phyloP scores from a whole-genome alignment of 1,284 basidiomycete genomes.

The Stygiomarasmius scandens region DNA sequence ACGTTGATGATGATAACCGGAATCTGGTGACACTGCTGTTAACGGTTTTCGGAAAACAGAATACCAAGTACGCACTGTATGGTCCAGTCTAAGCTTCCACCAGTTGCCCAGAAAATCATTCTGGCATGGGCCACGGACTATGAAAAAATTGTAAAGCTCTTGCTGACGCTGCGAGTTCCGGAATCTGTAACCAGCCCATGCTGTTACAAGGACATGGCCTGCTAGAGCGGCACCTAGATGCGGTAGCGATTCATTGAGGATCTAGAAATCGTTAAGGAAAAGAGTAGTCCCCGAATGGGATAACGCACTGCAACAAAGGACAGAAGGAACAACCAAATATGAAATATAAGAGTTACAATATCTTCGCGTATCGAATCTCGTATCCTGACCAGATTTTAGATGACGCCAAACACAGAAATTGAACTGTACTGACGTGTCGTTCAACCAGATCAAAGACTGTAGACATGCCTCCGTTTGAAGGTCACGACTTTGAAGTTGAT shows the following conservation, averaged over 20 bases:
- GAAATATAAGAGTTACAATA: slow-evolving; percentile 41
- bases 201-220: slow-evolving; percentile 44
- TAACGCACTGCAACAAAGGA: slow-evolving; percentile 42
- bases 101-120: slow-evolving; percentile 41
- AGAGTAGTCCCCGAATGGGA: not conserved
- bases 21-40: slow-evolving; percentile 34
- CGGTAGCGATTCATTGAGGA: slow-evolving; percentile 51
- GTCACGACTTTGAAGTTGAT: slow-evolving; percentile 20
- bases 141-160: slow-evolving; percentile 32
- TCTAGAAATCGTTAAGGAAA: slow-evolving; percentile 28
- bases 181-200: slow-evolving; percentile 46
- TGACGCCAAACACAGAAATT: no score
- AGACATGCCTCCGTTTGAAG: slow-evolving; percentile 30
- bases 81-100: slow-evolving; percentile 36
- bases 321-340: slow-evolving; percentile 45
- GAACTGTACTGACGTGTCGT: slow-evolving; percentile 43
- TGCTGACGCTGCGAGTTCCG: slow-evolving; percentile 29
- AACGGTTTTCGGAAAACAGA: not conserved
- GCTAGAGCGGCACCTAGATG: slow-evolving; percentile 46
- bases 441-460: slow-evolving; percentile 42
- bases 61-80: slow-evolving; percentile 34
- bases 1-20: slow-evolving; percentile 38
- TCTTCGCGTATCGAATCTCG: slow-evolving; percentile 41
- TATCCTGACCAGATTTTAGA: slow-evolving; percentile 15
- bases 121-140: slow-evolving; percentile 39